These are phyloP conservation scores for Trichophaea hybrida DNA, from an alignment of 2,329 filamentous ascomycete species.

Conservation along the genomic window DNA sequence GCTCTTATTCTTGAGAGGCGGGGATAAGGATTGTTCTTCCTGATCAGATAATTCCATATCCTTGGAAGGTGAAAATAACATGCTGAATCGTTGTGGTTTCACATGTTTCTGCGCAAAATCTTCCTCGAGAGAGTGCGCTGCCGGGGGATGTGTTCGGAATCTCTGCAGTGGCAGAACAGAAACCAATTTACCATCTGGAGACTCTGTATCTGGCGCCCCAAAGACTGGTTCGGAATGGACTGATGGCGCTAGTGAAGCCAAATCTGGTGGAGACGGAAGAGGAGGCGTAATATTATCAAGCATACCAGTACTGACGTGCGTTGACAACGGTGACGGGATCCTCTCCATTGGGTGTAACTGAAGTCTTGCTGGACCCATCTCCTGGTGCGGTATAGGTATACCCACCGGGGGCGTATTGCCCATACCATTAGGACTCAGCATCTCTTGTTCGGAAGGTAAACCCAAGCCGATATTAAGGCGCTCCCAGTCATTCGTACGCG, in stretches of 20 bases:
- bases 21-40: background rate
- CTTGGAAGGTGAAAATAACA: conserved; percentile 8
- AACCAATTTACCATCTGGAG: background rate
- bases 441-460: background rate
- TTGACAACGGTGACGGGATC: conserved; percentile 21
- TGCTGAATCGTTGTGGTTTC: background rate
- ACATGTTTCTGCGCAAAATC: background rate
- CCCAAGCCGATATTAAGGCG: background rate
- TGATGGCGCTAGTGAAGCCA: conserved; percentile 19
- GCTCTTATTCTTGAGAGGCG: conserved; percentile 8
- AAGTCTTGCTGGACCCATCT: conserved; percentile 16
- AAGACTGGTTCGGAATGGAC: conserved; percentile 17
- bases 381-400: conserved; percentile 8
- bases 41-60: conserved; percentile 6
- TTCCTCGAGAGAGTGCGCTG: background rate
- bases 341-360: conserved; percentile 20
- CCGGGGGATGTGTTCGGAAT: background rate
- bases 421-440: background rate
- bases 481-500: conserved; percentile 21
- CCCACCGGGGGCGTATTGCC: background rate
- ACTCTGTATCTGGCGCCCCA: conserved; percentile 9
- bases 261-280: conserved; percentile 15
- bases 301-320: conserved; percentile 18
- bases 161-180: background rate
- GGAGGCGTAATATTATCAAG: conserved; percentile 14